Percentiles rank a stretch among this genome's conserved stretches.
These are phyloP conservation scores for Balamuthia mandrillaris DNA, from an alignment of 208 protist genomes.

Conservation along the genomic window DNA sequence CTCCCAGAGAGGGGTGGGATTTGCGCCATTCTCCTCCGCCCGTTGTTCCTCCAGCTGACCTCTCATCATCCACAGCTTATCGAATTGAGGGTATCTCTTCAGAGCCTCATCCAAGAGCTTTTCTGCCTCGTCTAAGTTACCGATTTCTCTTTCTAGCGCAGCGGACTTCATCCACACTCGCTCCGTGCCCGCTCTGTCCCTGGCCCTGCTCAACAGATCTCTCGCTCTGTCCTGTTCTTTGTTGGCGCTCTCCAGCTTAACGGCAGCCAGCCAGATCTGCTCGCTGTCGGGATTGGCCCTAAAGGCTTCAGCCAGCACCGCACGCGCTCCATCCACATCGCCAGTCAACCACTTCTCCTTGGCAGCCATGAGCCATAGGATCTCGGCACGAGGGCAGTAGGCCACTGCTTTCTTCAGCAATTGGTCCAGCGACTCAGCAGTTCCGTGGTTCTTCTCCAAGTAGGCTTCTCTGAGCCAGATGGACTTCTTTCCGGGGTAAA, in stretches of 20 bases:
- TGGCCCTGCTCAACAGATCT: constrained; percentile 68
- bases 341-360: constrained; percentile 78
- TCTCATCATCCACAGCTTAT: constrained; percentile 78
- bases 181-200: constrained; percentile 56
- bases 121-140: constrained; percentile 44
- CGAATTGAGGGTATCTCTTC: constrained; percentile 61
- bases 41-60: constrained; percentile 60
- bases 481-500: constrained; percentile 74
- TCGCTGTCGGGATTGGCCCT: constrained; percentile 74
- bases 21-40: no score
- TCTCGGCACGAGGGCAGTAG: constrained; percentile 76
- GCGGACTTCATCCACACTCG: constrained; percentile 86
- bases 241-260: constrained; percentile 85
- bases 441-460: constrained; percentile 73
- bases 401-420: constrained; percentile 72
- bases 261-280: constrained; percentile 86
- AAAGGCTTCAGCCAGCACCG: constrained; percentile 73
- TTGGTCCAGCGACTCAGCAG: constrained; percentile 63
- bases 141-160: constrained; percentile 73
- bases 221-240: constrained; percentile 72
- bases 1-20: no score
- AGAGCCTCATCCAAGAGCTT: constrained; percentile 62
- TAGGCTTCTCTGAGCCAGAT: constrained; percentile 77
- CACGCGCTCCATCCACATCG: constrained; percentile 63
- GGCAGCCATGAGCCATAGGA: constrained; percentile 86